Evolutionary conservation across 768 basidiomycete species (phyloP).

Genomic region (Boletus reticulatus): DNA sequence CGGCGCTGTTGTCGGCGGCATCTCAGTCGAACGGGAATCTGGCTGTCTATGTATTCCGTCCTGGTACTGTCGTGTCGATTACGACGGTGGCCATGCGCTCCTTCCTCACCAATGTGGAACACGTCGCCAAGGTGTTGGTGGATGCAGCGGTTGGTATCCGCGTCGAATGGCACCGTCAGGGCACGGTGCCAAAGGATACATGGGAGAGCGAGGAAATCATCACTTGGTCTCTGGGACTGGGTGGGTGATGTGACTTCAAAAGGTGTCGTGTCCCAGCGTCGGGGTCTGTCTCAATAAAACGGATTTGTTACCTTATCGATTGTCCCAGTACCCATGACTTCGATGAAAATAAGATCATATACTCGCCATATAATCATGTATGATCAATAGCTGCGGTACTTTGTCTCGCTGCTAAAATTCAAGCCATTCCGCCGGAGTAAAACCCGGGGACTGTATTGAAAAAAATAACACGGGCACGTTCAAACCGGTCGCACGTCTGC

Average conservation of each 20-base stretch:
- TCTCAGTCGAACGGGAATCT: constrained; percentile 12
- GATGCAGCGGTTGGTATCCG: constrained; percentile 27
- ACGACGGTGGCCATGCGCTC: constrained; percentile 14
- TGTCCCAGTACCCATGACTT: too few species aligned
- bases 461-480: too few species aligned
- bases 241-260: constrained; percentile 5
- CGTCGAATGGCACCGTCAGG: constrained; percentile 25
- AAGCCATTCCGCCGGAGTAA: too few species aligned
- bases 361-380: too few species aligned
- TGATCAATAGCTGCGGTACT: too few species aligned
- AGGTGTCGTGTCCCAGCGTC: too few species aligned
- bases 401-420: too few species aligned
- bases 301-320: too few species aligned
- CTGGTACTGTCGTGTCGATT: constrained; percentile 5
- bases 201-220: constrained; percentile 30
- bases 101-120: constrained; percentile 20
- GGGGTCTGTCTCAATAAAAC: too few species aligned
- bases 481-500: too few species aligned
- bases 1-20: constrained; percentile 11
- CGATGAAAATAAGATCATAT: too few species aligned
- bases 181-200: constrained; percentile 16
- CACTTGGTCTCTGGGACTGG: constrained; percentile 21
- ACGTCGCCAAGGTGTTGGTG: constrained; percentile 22
- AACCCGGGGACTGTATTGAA: too few species aligned
- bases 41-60: constrained; percentile 20